A percentile compares a stretch with the other conserved stretches of the same genome.
Conservation (phyloP, 305 asterid genomes). For the Fraxinus ornus region DNA sequence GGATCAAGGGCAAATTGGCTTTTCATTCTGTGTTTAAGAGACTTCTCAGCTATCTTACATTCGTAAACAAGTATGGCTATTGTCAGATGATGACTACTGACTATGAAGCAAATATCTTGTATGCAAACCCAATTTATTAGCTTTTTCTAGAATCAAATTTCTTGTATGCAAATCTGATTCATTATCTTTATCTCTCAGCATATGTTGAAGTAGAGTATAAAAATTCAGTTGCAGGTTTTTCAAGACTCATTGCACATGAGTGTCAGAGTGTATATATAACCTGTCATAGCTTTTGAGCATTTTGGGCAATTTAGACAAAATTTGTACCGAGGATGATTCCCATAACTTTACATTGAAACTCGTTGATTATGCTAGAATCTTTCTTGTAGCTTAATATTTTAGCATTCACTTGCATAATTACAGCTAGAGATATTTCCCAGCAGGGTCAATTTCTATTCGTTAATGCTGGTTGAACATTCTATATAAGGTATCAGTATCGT, state of each 20-base stretch:
- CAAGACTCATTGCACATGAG: not conserved
- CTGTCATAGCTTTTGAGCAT: not conserved
- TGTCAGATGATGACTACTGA: not conserved
- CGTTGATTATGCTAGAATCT: not conserved
- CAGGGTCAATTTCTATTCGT: not conserved
- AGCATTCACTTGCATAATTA: not conserved
- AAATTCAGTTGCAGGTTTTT: not conserved
- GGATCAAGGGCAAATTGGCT: constrained; percentile 8
- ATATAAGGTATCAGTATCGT: not conserved
- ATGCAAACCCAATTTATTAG: not conserved
- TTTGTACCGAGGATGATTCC: not conserved
- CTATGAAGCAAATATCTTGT: not conserved
- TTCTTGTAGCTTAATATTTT: not conserved
- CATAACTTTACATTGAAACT: not conserved
- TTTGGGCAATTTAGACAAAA: not conserved
- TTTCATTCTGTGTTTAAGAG: constrained; percentile 9
- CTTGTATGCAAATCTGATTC: not conserved
- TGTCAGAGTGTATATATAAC: not conserved
- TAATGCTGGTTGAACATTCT: not conserved
- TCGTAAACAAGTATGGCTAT: not conserved
- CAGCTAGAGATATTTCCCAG: not conserved
- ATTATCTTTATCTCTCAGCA: not conserved
- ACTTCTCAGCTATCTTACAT: not conserved
- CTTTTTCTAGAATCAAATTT: not conserved
- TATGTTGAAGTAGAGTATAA: not conserved